phyloP scores from a whole-genome alignment of 2,329 filamentous ascomycete genomes.

The Fusarium sp. region DNA sequence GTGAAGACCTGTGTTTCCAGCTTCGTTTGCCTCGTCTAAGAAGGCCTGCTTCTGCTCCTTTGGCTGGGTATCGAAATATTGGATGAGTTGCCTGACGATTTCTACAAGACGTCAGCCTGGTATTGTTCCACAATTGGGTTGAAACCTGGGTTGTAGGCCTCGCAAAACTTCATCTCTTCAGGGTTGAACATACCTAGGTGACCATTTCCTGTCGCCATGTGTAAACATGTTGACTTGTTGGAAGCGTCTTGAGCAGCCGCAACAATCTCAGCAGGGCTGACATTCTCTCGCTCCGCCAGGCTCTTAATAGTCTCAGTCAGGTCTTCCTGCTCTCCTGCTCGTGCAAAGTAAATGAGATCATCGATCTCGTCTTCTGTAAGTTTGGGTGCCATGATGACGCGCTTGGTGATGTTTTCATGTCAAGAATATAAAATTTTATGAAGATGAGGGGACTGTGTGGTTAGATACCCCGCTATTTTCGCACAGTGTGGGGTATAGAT shows the following conservation, averaged over 20 bases:
- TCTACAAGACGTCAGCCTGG: conserved; percentile 46
- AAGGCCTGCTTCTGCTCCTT: conserved; percentile 60
- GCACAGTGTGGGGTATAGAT: conserved; percentile 45
- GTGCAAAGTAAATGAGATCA: conserved; percentile 88
- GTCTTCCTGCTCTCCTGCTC: conserved; percentile 78
- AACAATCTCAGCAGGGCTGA: conserved; percentile 71
- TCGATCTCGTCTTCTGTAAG: conserved; percentile 85
- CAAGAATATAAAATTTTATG: conserved; percentile 46
- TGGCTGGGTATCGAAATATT: conserved; percentile 53
- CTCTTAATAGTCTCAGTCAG: conserved; percentile 67
- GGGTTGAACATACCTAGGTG: conserved; percentile 69
- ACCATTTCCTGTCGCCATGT: conserved; percentile 94
- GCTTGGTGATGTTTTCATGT: conserved; percentile 21
- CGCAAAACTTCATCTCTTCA: fast-evolving
- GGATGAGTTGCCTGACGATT: conserved; percentile 56
- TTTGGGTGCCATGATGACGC: conserved; percentile 56
- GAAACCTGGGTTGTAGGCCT: fast-evolving
- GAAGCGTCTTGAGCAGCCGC: conserved; percentile 74
- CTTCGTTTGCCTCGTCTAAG: conserved; percentile 77
- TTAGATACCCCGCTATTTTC: conserved; percentile 47
- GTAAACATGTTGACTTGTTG: conserved; percentile 80
- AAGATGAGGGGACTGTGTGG: conserved; percentile 53
- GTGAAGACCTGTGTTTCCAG: conserved; percentile 91
- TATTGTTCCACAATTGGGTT: neutral
- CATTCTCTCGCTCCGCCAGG: conserved; percentile 70